Base-by-base conservation (phyloP, 2,329 filamentous ascomycete species). In the Aureobasidium vineae region DNA sequence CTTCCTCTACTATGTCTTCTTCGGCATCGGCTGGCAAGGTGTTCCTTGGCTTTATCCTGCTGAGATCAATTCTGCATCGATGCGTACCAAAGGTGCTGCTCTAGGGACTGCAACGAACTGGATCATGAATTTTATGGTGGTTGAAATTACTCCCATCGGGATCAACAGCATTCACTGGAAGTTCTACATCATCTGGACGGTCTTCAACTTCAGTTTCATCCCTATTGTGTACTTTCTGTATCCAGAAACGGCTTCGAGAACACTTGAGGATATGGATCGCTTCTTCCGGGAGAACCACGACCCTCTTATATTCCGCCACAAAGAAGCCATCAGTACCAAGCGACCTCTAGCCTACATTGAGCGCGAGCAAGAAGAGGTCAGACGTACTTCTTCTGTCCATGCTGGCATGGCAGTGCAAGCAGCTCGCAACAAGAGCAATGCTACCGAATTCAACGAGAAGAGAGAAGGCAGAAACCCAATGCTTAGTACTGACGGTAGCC, bases 1-100 rank as follows among this genome's bases (percentile, higher is more conserved):
- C 73, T 85, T 85, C 73, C 70, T 84, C 6, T 84, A 83, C 74
- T 84, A 84, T 70, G 77, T 66, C 49, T 83, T 83, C 76, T 84
- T 85, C 68, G 82, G 78, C n/a, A 79, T 82, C n/a, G 81, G 80
- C 23, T 78, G 76, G 77, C 79, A 82, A 50, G 82, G 79, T 6
- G 73, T 77, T 33, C 71, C 72, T 0, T 73, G 72, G 73, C 63
- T 53, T 2, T 63, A 43, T 8, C 80, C 81, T 0, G 79, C 81
- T 1, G 81, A 84, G 63, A 81, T 83, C 72, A 83, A 83, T 65
- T 78, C 78, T 0, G 73, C 84, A 28, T 75, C 77, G 0, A 83
- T 83, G 76, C 74, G 82, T 47, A 81, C 80, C 1, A 82, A 81
- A 66, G 80, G 81, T 4, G 80, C 81, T 0, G 80, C 81, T 0